These are phyloP conservation scores for Phytophthora quininea DNA, from an alignment of 352 stramenopile genomes.

Conservation along the genomic window DNA sequence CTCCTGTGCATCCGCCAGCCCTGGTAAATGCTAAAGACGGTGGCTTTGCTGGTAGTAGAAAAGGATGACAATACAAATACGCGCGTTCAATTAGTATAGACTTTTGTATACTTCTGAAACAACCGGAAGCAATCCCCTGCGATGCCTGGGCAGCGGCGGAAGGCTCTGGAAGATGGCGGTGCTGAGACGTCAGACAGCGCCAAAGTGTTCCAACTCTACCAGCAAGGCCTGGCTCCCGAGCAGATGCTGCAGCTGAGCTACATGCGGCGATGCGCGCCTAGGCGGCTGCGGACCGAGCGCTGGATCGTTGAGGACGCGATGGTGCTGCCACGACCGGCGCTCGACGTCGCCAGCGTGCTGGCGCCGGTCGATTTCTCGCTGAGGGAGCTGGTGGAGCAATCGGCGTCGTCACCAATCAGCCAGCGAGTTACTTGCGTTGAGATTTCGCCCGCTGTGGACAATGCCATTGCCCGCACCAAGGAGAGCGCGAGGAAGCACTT, in stretches of 20 bases:
- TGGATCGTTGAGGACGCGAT: conserved; percentile 52
- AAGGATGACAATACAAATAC: too few species aligned
- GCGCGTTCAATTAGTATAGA: not conserved
- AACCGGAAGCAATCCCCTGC: too few species aligned
- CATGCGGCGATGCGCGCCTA: conserved; percentile 42
- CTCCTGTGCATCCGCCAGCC: conserved; percentile 10
- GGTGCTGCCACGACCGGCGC: conserved; percentile 47
- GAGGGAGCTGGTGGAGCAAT: conserved; percentile 17
- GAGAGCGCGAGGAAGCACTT: conserved; percentile 39
- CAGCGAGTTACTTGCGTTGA: not conserved
- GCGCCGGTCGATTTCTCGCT: conserved; percentile 34
- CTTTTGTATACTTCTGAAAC: not conserved
- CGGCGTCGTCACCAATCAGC: not conserved
- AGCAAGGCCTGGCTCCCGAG: conserved; percentile 51
- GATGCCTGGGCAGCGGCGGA: not conserved
- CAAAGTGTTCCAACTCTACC: conserved; percentile 68
- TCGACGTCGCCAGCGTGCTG: conserved; percentile 49
- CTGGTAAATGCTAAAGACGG: not conserved
- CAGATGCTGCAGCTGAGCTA: conserved; percentile 70
- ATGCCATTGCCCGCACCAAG: conserved; percentile 2
- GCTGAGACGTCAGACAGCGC: not conserved
- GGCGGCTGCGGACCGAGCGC: conserved; percentile 19
- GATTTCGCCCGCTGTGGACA: not conserved
- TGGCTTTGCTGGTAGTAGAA: too few species aligned
- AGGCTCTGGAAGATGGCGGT: not conserved